phyloP scores from a whole-genome alignment of 2,329 filamentous ascomycete genomes.

The Paecilomyces niveus region DNA sequence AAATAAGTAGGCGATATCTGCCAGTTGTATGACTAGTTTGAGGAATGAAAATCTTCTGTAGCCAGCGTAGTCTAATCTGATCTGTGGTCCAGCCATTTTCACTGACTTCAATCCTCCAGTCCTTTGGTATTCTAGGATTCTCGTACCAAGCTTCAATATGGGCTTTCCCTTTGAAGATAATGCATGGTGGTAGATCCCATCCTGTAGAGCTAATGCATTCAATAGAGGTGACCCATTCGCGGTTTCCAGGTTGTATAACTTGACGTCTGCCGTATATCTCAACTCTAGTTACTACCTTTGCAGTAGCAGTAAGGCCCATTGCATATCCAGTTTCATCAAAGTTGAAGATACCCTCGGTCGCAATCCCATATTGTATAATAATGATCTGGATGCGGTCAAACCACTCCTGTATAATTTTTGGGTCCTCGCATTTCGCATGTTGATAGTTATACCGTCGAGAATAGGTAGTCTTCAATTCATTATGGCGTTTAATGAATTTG shows the following conservation, averaged over 20 bases:
- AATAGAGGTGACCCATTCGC: neutral
- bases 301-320: neutral
- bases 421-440: neutral
- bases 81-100: neutral
- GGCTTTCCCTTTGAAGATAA: neutral
- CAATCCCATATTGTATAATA: neutral
- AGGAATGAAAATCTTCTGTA: neutral
- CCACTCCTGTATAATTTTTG: neutral
- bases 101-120: neutral
- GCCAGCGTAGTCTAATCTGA: neutral
- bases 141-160: neutral
- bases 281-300: neutral
- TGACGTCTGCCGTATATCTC: neutral
- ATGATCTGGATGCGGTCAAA: neutral
- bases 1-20: neutral
- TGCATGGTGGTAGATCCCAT: neutral
- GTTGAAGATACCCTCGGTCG: neutral
- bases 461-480: conserved; percentile 2
- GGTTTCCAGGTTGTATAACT: neutral
- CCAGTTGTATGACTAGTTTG: neutral
- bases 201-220: neutral
- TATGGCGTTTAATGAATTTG: conserved; percentile 4
- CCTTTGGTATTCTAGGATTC: neutral
- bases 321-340: neutral
- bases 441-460: neutral